Base-by-base conservation (phyloP, 192 early-diverging fungal genomes). In the Coemansia brasiliensis region DNA sequence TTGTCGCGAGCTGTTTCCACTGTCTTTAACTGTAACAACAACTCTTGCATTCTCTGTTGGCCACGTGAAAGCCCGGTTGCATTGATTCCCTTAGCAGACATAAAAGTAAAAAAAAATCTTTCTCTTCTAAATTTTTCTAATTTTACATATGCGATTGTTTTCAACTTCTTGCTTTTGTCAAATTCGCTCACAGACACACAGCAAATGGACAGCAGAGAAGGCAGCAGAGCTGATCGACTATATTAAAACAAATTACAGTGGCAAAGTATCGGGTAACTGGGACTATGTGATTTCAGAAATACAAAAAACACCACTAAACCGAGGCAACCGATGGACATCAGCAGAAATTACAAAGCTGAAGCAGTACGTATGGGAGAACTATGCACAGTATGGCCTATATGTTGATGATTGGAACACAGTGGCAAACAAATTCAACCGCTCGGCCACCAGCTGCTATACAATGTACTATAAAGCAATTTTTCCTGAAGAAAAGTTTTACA, bases 1-100 rank as follows among this genome's bases (percentile, higher is more conserved):
- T 63, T 59, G 39, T 29, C 29, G 17, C 67, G 59, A 10, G 43
- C 54, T 21, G 41, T 53, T 35, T 69, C 67, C 26, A 69, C 43
- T 0, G 66, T 38, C 52, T 51, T 52, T 18, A 68, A 44, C 13
- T 61, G 52, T 10, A 38, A 16, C 21, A 54, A 5, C 20, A 54
- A 18, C 4, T 32, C 32, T 32, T 54, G 44, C 44, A 45, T 5
- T 9, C 44, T 17, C 2, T 21, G 44, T 16, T 45, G 18, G 44
- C 44, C 44, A 21, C 44, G 44, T 10, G 44, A 45, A 3, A 45
- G 44, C n/a, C 44, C 44, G 16, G 15, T 8, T 45, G 44, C n/a
- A 10, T 16, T 45, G 44, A 6, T 17, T 15, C 18, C 18, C 44
- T 16, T 17, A 8, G 17, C 24, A 16, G 44, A 45, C 44, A 45